Base-by-base conservation (phyloP, 345 rosid genomes). In the Hibiscus syriacus region DNA sequence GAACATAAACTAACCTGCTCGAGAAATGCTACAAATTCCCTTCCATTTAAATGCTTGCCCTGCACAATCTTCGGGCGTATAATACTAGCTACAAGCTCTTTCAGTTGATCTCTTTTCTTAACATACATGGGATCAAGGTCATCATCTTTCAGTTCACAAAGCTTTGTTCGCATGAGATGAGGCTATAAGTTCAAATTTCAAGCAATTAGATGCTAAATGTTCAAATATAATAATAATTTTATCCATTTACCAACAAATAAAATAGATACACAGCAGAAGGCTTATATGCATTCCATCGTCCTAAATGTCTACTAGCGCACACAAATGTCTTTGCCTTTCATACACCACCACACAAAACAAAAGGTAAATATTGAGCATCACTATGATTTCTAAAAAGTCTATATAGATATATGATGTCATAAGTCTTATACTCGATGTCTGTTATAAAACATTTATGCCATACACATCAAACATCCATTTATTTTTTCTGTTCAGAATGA, bases 141-240 rank as follows among this genome's bases (percentile, higher is more conserved):
- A 67, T 73, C 86, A 78, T 95, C 99, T 79, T 88, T 90, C 81
- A 95, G 57, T 76, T 95, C 99, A 72, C 99, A 95, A 45, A 95
- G 97, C 85, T 92, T 95, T 38, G 99, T 95, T 56, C 99, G 85
- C 85, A 83, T 82, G 78, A 91, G 88, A 80, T 91, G 97, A 67
- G 97, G 97, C 97, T 91, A 83, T 43, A 74, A 50, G 63, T 70
- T 60, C 50, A 67, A 76, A 68, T 71, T 68, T 77, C 19, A 50
- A 66, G 61, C 25, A 72, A 59, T 80, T 67, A 74, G 78, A 79
- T 72, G 69, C 68, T 68, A 32, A 69, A 75, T 72, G 39, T 72
- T 56, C 62, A 68, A 30, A 48, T 45, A 16, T 59, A 7, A 12
- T 38, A 72, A 26, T 41, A 74, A 7, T 38, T 34, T 32, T 49